Evolutionary conservation across 1,284 basidiomycete species (phyloP), one percentile per base, ranked within the genome.

Genomic region (Microbotryum intermedium): DNA sequence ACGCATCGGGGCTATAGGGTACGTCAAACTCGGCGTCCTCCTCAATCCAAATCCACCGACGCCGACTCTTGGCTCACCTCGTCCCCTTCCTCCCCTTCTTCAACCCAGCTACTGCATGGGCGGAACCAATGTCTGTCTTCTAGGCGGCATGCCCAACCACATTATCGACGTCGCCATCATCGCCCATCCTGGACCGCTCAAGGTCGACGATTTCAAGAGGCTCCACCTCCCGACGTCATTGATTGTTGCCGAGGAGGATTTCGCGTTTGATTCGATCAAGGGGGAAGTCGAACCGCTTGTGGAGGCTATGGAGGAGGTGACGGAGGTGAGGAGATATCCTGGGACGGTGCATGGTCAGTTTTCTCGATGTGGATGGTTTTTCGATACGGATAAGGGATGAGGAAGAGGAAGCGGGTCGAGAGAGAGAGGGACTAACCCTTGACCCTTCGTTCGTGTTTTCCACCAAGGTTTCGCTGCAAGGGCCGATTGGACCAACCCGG

Each of bases 1-100:
- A 3, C 30, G 45, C 20, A n/a, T 61, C 26, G 60, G 52, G 7
- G 48, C 46, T n/a, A 49, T 52, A 16, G 60, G 60, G 54, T 60
- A 6, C 34, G 34, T 28, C 20, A 13, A 21, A 23, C 51, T 16
- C 5, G 25, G 11, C n/a, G 20, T 4, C 8, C 11, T 9, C 11
- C 23, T 20, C n/a, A 4, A 0, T 3, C 7, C 1, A 29, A 6
- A 16, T 50, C 34, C 57, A 52, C 18, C 25, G 57, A 52, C 46
- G 51, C 46, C n/a, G 21, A 16, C 23, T 28, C 39, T 23, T 20
- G 13, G 21, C 6, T 42, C 20, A 53, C 39, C 20, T 25, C 13
- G 10, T 13, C 52, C 6, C 11, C 6, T 9, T 52, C 30, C 50
- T n/a, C 13, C 20, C 50, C 3, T 4, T 34, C n/a, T 3, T 0